Conservation (phyloP, 2,329 filamentous ascomycete species). For the Incumbomyces delicatus region DNA sequence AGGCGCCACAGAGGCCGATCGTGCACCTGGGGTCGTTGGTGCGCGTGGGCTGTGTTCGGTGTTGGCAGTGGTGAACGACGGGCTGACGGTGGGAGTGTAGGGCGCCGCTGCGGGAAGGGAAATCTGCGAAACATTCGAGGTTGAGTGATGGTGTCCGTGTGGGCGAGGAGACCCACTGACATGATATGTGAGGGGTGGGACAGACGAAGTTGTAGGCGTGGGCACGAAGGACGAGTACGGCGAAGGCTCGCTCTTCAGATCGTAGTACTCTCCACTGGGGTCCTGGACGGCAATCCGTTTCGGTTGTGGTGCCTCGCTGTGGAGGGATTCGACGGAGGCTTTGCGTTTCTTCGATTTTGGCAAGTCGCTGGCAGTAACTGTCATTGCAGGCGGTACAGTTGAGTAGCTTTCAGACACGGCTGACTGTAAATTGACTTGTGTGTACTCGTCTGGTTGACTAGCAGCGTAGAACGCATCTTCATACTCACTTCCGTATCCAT, state of each 20-base stretch:
- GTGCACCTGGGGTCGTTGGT: conserved; percentile 28
- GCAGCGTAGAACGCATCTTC: conserved; percentile 1
- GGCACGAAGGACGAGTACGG: conserved; percentile 43
- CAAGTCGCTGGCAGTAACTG: background rate
- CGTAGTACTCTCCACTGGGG: conserved; percentile 44
- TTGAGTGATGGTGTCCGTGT: conserved; percentile 33
- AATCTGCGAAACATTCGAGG: conserved; percentile 32
- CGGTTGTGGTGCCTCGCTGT: conserved; percentile 27
- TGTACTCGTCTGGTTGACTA: background rate
- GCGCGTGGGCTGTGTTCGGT: conserved; percentile 36
- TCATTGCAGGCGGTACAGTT: background rate
- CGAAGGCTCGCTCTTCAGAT: conserved; percentile 35
- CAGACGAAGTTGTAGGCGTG: conserved; percentile 35
- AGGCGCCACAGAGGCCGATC: conserved; percentile 30
- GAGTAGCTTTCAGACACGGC: background rate
- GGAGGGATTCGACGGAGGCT: conserved; percentile 37
- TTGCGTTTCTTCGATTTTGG: conserved; percentile 44
- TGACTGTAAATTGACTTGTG: background rate
- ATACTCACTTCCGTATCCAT: background rate
- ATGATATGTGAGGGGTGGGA: conserved; percentile 30
- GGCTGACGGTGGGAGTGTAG: conserved; percentile 32
- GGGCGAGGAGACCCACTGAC: conserved; percentile 32
- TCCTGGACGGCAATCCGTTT: conserved; percentile 29
- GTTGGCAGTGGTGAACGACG: conserved; percentile 38
- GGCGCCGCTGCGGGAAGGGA: conserved; percentile 41